These are phyloP conservation scores for Talaromyces pinophilus DNA, from an alignment of 2,329 filamentous ascomycete genomes.

Conservation along the genomic window DNA sequence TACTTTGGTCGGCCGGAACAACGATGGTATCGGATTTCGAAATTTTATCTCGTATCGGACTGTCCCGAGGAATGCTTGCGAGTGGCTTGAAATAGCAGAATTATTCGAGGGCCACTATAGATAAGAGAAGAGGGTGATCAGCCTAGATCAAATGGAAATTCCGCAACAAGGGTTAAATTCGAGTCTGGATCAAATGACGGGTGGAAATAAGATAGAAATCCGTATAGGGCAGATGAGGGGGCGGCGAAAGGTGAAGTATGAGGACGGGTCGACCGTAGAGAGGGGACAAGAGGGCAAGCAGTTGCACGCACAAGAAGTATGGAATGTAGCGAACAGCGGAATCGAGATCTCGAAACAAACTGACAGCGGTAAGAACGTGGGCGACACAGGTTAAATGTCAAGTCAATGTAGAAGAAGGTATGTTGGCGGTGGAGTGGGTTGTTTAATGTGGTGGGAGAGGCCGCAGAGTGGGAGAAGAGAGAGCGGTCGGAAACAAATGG, in stretches of 20 bases:
- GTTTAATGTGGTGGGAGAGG: slow-evolving; percentile 10
- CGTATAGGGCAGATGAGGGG: slow-evolving; percentile 23
- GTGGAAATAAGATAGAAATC: slow-evolving; percentile 15
- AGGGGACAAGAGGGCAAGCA: slow-evolving; percentile 22
- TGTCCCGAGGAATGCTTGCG: slow-evolving; percentile 20
- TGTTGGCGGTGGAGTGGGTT: slow-evolving; percentile 19
- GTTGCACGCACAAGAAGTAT: slow-evolving; percentile 7
- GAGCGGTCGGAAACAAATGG: slow-evolving; percentile 26
- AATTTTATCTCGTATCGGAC: slow-evolving; percentile 10
- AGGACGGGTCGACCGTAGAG: slow-evolving; percentile 20
- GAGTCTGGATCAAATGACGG: slow-evolving; percentile 2
- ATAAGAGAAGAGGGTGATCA: slow-evolving; percentile 14
- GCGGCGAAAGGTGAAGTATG: slow-evolving; percentile 25
- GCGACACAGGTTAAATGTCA: slow-evolving; percentile 11
- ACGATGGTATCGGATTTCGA: slow-evolving; percentile 8
- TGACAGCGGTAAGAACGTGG: slow-evolving; percentile 13
- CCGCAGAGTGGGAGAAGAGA: slow-evolving; percentile 25
- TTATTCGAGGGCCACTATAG: slow-evolving; percentile 13
- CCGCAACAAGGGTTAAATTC: slow-evolving; percentile 13
- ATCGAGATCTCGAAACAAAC: slow-evolving; percentile 5
- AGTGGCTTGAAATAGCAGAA: slow-evolving; percentile 13
- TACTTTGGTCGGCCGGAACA: slow-evolving; percentile 1
- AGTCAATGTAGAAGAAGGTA: slow-evolving; percentile 24
- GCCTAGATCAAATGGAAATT: slow-evolving; percentile 12
- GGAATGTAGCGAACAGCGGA: slow-evolving; percentile 11